Evolutionary conservation across 495 filamentous ascomycete genomes (phyloP), one percentile per base, ranked within the genome.

Genomic region (Tuber microsphaerosporum): DNA sequence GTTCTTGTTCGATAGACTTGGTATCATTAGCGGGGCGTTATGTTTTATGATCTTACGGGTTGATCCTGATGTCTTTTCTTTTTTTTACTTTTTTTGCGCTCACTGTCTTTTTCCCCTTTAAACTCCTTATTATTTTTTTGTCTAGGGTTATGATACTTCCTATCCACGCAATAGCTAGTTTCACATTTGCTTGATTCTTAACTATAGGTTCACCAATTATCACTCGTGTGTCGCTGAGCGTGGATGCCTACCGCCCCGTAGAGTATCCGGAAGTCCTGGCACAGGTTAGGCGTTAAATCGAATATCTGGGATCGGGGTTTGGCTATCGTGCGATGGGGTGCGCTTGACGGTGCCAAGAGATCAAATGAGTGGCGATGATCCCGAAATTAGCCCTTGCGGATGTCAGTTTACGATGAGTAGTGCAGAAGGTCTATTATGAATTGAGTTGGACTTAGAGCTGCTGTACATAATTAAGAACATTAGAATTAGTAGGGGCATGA

Each of bases 1-100:
- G 61, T 73, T 26, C 71, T 81, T 73, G 70, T 73, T 48, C 77
- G 77, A 44, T 79, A 79, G 73, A 42, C 42, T 45, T 71, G 14
- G 56, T 46, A 74, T 71, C 51, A 31, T 41, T 20, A 39, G 31
- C 22, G 42, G 43, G 76, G 75, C 69, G 69, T 79, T 75, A 65
- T 26, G 26, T 34, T 65, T 34, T 65, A 65, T 65, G 56, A 65
- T 77, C 72, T 75, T 75, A 79, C 73, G 44, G 75, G 70, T 75
- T 79, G 37, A 70, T 56, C 51, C 71, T 51, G 37, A 44, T 74
- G 46, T 70, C 70, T 31, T 26, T 72, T 79, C 46, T n/a, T 43
- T 20, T 56, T 45, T 37, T 26, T 26, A 72, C 17, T 71, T 73
- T 73, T 75, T 61, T 61, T 31, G 51, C n/a, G 7, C n/a, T 16